Conservation (phyloP, 2,329 filamentous ascomycete species). For the Boeremia lycopersici region DNA sequence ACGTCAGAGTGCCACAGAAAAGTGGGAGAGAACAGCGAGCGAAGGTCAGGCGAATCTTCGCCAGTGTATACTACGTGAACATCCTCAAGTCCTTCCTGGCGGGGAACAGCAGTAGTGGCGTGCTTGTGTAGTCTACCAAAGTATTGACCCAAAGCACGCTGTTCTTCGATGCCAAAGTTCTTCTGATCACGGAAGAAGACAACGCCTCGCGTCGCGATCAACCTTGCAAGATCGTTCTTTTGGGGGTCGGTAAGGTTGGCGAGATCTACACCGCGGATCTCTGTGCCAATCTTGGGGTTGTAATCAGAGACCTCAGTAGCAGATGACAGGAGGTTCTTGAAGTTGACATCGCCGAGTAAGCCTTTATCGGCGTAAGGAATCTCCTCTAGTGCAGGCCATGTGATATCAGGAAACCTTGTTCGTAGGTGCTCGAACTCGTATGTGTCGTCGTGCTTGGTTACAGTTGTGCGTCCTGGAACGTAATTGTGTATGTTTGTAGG, state of each 20-base stretch:
- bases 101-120: conserved; percentile 60
- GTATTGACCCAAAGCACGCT: conserved; percentile 58
- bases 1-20: conserved; percentile 64
- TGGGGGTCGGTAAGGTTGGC: conserved; percentile 57
- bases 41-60: conserved; percentile 59
- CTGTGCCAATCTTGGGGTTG: conserved; percentile 62
- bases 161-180: conserved; percentile 60
- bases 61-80: conserved; percentile 63
- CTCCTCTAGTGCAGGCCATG: conserved; percentile 58
- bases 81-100: conserved; percentile 58
- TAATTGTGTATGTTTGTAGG: conserved; percentile 46
- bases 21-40: conserved; percentile 60
- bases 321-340: conserved; percentile 58
- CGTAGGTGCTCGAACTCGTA: conserved; percentile 61
- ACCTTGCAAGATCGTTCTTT: conserved; percentile 60
- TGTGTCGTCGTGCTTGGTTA: conserved; percentile 52
- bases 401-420: conserved; percentile 59
- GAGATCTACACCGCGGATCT: conserved; percentile 59
- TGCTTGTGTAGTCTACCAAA: conserved; percentile 62
- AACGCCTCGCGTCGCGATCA: conserved; percentile 61
- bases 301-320: conserved; percentile 64
- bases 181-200: conserved; percentile 64
- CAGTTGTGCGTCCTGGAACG: conserved; percentile 55
- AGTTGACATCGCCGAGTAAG: conserved; percentile 59
- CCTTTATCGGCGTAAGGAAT: conserved; percentile 61